Percentiles rank a stretch among this genome's conserved stretches.
phyloP scores from a whole-genome alignment of 495 filamentous ascomycete species.

The Penicillium pancosmium region DNA sequence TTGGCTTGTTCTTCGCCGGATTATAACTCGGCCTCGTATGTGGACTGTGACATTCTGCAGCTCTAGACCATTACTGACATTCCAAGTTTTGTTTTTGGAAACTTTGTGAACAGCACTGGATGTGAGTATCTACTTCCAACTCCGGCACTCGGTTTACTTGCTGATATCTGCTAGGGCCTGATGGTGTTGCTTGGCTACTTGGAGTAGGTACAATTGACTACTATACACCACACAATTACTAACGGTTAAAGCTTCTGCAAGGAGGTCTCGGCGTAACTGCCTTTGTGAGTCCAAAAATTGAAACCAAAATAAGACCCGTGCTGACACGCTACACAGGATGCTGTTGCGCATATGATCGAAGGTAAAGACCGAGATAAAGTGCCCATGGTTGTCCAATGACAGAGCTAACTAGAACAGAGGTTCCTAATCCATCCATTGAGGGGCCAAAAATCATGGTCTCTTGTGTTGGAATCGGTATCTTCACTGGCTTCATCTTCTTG shows the following conservation, averaged over 20 bases:
- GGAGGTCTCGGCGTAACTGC: slow-evolving; percentile 61
- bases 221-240: neutral
- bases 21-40: slow-evolving; percentile 60
- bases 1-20: slow-evolving; percentile 61
- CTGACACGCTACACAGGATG: slow-evolving; percentile 37
- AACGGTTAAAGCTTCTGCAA: slow-evolving; percentile 48
- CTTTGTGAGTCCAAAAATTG: slow-evolving; percentile 39
- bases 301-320: neutral
- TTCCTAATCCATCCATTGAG: slow-evolving; percentile 62
- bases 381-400: neutral
- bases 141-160: neutral
- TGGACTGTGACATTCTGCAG: slow-evolving; percentile 35
- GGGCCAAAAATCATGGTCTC: slow-evolving; percentile 73
- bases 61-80: slow-evolving; percentile 40
- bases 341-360: slow-evolving; percentile 51
- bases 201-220: slow-evolving; percentile 35
- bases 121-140: slow-evolving; percentile 27
- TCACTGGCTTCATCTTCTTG: slow-evolving; percentile 69
- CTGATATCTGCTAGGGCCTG: slow-evolving; percentile 46
- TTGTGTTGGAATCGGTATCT: slow-evolving; percentile 66
- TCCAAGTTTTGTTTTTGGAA: slow-evolving; percentile 57
- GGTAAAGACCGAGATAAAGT: slow-evolving; percentile 16
- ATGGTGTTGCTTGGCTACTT: slow-evolving; percentile 62
- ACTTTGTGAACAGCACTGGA: slow-evolving; percentile 60
- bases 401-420: slow-evolving; percentile 46